Evolutionary conservation across 768 basidiomycete genomes (phyloP).

Genomic region (Gloeopeniophorella convolvens): DNA sequence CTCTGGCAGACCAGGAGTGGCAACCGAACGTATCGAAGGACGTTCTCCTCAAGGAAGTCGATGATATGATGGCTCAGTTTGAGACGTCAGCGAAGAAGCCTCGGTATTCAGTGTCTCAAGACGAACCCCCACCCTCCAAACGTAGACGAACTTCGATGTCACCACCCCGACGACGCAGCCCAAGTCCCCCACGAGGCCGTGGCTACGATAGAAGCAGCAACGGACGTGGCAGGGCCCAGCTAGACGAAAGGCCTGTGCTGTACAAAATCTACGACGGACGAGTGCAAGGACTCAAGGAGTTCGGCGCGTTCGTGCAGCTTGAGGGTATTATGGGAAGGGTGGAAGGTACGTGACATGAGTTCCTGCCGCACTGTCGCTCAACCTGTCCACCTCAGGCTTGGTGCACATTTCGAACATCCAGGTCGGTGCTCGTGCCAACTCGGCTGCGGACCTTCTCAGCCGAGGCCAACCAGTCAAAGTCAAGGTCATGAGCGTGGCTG

Average conservation of each 20-base stretch:
- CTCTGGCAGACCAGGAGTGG: conserved; percentile 70
- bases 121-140: conserved; percentile 41
- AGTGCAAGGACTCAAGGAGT: conserved; percentile 84
- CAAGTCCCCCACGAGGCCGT: conserved; percentile 55
- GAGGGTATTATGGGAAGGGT: conserved; percentile 82
- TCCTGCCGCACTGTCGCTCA: conserved; percentile 12
- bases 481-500: conserved; percentile 93
- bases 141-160: conserved; percentile 51
- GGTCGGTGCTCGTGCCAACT: conserved; percentile 74
- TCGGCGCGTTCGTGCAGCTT: conserved; percentile 88
- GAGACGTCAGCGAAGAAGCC: conserved; percentile 63
- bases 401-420: conserved; percentile 95
- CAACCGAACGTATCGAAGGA: conserved; percentile 61
- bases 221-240: conserved; percentile 32
- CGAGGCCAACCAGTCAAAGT: conserved; percentile 86
- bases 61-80: conserved; percentile 78
- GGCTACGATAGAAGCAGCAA: conserved; percentile 40
- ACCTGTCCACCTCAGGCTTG: conserved; percentile 60
- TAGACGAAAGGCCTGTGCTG: conserved; percentile 80
- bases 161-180: conserved; percentile 42
- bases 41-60: conserved; percentile 80
- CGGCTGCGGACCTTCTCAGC: conserved; percentile 79
- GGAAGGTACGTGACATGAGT: conserved; percentile 64
- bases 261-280: conserved; percentile 94
- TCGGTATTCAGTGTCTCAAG: conserved; percentile 33